phyloP scores from a whole-genome alignment of 495 filamentous ascomycete species.

The Hypoxylon perforatum region DNA sequence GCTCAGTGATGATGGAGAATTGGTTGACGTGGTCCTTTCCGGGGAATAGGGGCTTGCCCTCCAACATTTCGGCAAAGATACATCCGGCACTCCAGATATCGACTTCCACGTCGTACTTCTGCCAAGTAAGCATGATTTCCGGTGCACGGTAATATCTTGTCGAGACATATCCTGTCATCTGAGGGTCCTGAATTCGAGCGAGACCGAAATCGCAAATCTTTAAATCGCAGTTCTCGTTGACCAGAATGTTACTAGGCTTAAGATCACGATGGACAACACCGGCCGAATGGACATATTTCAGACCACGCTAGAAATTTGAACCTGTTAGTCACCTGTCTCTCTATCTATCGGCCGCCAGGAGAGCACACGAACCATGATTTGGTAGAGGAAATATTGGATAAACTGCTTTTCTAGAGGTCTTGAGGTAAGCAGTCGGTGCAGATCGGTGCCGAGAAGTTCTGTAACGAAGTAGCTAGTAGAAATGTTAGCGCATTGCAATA shows the following conservation, averaged over 20 bases:
- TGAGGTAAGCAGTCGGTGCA: constrained; percentile 94
- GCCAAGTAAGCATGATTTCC: constrained; percentile 99
- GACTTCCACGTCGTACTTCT: constrained; percentile 99
- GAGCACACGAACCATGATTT: constrained; percentile 81
- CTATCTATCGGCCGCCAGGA: background rate
- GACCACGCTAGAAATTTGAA: constrained; percentile 73
- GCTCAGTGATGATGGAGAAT: constrained; percentile 98
- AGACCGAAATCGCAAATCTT: constrained; percentile 99
- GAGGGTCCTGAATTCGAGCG: constrained; percentile 97
- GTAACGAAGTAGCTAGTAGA: constrained; percentile 90
- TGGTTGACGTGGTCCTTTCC: constrained; percentile 99
- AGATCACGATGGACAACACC: constrained; percentile 97
- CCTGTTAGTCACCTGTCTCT: constrained; percentile 11
- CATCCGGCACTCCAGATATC: constrained; percentile 99
- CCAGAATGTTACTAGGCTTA: constrained; percentile 97
- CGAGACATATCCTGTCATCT: constrained; percentile 99
- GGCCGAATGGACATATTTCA: constrained; percentile 99
- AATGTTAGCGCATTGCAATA: constrained; percentile 41
- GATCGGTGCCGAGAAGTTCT: constrained; percentile 94
- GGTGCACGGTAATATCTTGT: constrained; percentile 98
- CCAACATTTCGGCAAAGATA: constrained; percentile 99
- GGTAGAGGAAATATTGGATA: constrained; percentile 99
- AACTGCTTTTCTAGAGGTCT: constrained; percentile 98
- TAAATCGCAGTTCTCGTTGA: constrained; percentile 99
- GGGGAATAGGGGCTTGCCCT: constrained; percentile 97